These are phyloP conservation scores for Aspergillus candidus DNA, from an alignment of 2,329 filamentous ascomycete species.

Conservation along the genomic window DNA sequence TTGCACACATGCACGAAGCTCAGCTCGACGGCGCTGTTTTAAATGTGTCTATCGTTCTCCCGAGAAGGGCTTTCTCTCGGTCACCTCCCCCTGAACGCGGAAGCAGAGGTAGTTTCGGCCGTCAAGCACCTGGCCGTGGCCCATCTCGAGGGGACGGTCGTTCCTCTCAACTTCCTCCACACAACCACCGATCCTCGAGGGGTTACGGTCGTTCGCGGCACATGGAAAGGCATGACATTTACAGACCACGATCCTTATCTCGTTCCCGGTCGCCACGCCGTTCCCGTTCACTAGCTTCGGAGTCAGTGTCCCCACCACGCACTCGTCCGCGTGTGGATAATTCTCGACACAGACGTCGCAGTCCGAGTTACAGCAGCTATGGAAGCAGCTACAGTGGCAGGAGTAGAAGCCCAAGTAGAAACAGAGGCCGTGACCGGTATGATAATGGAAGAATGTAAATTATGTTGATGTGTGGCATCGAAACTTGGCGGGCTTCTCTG, in stretches of 20 bases:
- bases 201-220: constrained; percentile 35
- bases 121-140: constrained; percentile 32
- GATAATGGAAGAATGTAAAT: constrained; percentile 1
- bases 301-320: constrained; percentile 38
- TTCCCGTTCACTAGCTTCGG: constrained; percentile 32
- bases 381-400: constrained; percentile 51
- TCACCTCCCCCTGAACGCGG: constrained; percentile 67
- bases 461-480: neutral
- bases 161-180: constrained; percentile 21
- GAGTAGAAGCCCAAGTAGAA: constrained; percentile 45
- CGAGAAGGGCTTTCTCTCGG: constrained; percentile 72
- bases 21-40: constrained; percentile 78
- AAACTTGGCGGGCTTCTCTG: too few relatives aligned
- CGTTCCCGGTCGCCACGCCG: constrained; percentile 39
- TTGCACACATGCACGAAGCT: constrained; percentile 97
- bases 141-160: constrained; percentile 17
- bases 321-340: constrained; percentile 30
- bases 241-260: constrained; percentile 56
- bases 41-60: constrained; percentile 82
- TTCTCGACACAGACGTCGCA: constrained; percentile 46
- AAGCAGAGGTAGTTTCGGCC: constrained; percentile 54
- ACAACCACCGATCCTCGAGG: constrained; percentile 27
- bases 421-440: constrained; percentile 35
- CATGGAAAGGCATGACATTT: constrained; percentile 48
- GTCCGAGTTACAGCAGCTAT: constrained; percentile 59